phyloP scores from a whole-genome alignment of 345 rosid genomes.

The Sisymbrium irio region DNA sequence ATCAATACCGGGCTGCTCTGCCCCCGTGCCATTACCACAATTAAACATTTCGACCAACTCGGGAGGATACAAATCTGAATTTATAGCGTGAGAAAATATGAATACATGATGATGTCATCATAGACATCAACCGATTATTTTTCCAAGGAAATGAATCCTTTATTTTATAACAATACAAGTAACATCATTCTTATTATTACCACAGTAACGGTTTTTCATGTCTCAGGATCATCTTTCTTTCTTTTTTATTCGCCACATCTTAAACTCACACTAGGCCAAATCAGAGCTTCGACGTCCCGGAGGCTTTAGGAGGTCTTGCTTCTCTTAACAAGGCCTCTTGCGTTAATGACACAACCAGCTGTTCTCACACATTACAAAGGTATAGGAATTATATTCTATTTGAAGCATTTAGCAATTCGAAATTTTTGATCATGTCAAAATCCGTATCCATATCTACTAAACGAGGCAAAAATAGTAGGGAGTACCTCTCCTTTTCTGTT shows the following conservation, averaged over 20 bases:
- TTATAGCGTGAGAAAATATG: background rate
- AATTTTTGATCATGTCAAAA: background rate
- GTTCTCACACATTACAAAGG: constrained; percentile 23
- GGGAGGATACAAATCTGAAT: background rate
- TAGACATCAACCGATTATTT: background rate
- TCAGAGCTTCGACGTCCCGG: constrained; percentile 67
- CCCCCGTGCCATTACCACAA: background rate
- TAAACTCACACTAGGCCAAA: background rate
- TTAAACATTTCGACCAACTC: background rate
- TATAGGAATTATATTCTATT: background rate
- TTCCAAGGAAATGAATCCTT: background rate
- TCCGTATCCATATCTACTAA: background rate
- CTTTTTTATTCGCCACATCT: background rate
- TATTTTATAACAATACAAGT: background rate
- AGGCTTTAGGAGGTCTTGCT: constrained; percentile 37
- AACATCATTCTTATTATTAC: constrained; percentile 8
- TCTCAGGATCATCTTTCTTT: background rate
- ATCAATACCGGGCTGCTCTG: background rate
- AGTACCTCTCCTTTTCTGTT: constrained; percentile 79
- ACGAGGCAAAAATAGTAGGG: background rate
- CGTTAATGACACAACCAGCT: constrained; percentile 69
- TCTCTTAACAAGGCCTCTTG: constrained; percentile 84
- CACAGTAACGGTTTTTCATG: constrained; percentile 1
- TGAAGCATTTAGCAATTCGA: background rate
- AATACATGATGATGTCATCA: background rate